Evolutionary conservation across 306 rosid species (phyloP), one percentile per base, ranked within the genome.

Genomic region (Hippophae tibetana): DNA sequence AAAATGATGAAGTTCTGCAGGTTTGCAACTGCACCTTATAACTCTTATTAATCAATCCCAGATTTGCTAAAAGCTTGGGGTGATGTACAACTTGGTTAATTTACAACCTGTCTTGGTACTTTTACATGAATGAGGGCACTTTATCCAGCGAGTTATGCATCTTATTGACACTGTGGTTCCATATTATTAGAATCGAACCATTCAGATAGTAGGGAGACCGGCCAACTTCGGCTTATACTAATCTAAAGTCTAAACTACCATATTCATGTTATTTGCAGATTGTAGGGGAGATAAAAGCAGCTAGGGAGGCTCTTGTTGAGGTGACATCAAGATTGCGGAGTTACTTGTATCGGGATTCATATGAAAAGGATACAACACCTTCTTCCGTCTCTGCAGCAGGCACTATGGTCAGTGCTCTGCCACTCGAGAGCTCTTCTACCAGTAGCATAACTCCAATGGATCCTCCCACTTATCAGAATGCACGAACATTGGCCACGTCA

Each of bases 221-320:
- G 54, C 43, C 40, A 7, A 66, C 42, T 63, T 10, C 56, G 56
- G 71, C 60, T 71, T 67, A 11, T 60, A 25, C 45, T 47, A 67
- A 58, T 65, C 70, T 74, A 52, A 68, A 44, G 44, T 49, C 55
- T 14, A 49, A 56, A 42, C 10, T 47, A 9, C 13, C 25, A 0
- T 6, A 14, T 62, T 43, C 60, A 48, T 73, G 66, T 74, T 38
- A 56, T 59, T 42, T 60, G 45, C 82, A 93, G 99, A 93, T 93
- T 67, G 78, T 88, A 26, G 99, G 95, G 50, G 99, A 86, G 75
- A 93, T 93, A 66, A 80, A 86, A 79, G 94, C 84, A 40, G 97
- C 99, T 42, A 81, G 99, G 66, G 80, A 86, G 57, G 99, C 95
- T 61, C 81, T 93, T 70, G 85, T 93, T 31, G 99, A 93, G 81